Evolutionary conservation across 2,329 filamentous ascomycete species (phyloP).

Genomic region (Colletotrichum liriopes): DNA sequence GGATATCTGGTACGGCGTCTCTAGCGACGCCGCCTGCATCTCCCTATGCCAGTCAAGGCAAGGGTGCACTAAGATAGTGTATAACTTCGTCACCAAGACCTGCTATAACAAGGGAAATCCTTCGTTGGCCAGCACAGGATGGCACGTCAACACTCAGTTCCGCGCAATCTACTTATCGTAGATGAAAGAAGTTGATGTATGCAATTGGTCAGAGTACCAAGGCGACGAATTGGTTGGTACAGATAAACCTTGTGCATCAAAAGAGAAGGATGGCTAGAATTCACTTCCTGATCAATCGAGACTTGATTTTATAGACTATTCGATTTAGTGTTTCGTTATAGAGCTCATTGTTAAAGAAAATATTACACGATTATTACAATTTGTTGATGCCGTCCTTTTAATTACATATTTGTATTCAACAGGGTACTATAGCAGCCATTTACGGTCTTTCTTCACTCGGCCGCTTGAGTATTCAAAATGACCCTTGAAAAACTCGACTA

Average conservation of each 20-base stretch:
- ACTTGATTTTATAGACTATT: background rate
- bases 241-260: background rate
- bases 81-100: conserved; percentile 21
- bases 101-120: conserved; percentile 38
- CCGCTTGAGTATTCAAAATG: background rate
- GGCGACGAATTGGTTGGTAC: background rate
- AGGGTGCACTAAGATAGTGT: conserved; percentile 32
- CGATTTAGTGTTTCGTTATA: background rate
- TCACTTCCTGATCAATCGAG: background rate
- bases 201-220: background rate
- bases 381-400: background rate
- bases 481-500: background rate
- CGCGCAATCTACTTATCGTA: conserved; percentile 27
- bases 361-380: background rate
- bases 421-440: background rate
- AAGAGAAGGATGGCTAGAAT: background rate
- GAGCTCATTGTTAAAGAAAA: background rate
- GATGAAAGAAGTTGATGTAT: background rate
- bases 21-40: conserved; percentile 16
- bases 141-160: conserved; percentile 30
- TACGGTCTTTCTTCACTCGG: background rate
- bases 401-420: background rate
- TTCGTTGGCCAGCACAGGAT: conserved; percentile 15
- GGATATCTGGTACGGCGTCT: conserved; percentile 24
- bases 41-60: conserved; percentile 3